These are phyloP conservation scores for Fusarium sp. DNA, from an alignment of 2,329 filamentous ascomycete genomes.

Conservation along the genomic window DNA sequence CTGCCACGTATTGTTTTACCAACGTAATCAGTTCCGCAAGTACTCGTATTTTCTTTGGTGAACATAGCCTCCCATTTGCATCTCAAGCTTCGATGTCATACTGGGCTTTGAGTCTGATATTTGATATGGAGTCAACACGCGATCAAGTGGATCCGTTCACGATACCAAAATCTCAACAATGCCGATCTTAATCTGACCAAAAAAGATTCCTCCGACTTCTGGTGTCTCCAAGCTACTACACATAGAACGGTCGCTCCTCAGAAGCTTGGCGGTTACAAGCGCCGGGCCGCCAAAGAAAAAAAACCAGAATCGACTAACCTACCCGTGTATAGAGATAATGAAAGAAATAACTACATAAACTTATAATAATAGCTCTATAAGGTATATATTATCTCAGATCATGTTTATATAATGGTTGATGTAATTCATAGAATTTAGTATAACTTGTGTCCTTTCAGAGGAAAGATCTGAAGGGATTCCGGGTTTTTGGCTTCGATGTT, in stretches of 20 bases:
- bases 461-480: no score
- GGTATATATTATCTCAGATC: no score
- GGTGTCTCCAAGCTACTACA: background rate
- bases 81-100: background rate
- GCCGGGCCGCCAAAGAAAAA: no score
- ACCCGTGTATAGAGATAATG: no score
- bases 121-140: background rate
- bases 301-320: no score
- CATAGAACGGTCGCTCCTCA: background rate
- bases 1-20: slow-evolving; percentile 16
- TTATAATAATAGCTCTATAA: no score
- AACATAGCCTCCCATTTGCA: background rate
- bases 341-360: no score
- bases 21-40: background rate
- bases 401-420: no score
- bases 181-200: slow-evolving; percentile 20
- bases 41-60: background rate
- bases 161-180: background rate
- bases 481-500: no score
- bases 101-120: no score
- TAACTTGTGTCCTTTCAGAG: no score
- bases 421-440: no score
- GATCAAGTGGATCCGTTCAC: background rate
- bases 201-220: background rate
- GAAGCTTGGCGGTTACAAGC: slow-evolving; percentile 5